These are phyloP conservation scores for Boletus tomentosulus DNA, from an alignment of 768 basidiomycete species.

Conservation along the genomic window DNA sequence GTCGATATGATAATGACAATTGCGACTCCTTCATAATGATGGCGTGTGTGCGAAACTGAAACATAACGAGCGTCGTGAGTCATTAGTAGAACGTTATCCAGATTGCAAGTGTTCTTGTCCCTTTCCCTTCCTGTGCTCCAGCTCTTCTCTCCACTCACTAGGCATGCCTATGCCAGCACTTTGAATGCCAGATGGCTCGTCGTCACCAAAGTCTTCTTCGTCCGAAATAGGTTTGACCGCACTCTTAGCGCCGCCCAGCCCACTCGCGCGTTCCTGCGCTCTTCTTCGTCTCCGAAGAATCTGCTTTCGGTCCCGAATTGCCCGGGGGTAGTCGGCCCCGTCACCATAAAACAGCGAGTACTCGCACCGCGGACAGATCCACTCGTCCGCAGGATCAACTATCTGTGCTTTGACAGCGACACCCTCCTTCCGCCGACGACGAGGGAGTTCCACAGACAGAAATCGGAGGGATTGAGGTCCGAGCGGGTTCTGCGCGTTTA, in stretches of 20 bases:
- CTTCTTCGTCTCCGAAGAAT: constrained; percentile 66
- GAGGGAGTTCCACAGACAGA: constrained; percentile 63
- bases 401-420: constrained; percentile 33
- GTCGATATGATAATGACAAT: constrained; percentile 20
- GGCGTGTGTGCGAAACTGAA: constrained; percentile 3
- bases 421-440: constrained; percentile 33
- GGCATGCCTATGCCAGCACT: constrained; percentile 4
- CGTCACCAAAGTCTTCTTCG: constrained; percentile 23
- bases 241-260: constrained; percentile 22
- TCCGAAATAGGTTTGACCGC: constrained; percentile 18
- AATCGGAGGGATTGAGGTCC: constrained; percentile 64
- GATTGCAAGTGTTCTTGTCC: constrained; percentile 19
- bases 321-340: constrained; percentile 57
- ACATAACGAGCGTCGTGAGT: constrained; percentile 5
- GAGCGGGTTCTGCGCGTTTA: constrained; percentile 46
- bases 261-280: constrained; percentile 61
- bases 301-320: constrained; percentile 71
- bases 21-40: constrained; percentile 24
- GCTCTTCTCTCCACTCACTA: constrained; percentile 1
- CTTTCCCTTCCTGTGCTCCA: constrained; percentile 11
- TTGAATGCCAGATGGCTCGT: constrained; percentile 4
- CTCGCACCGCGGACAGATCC: constrained; percentile 94
- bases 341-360: constrained; percentile 90
- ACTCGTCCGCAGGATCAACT: constrained; percentile 73
- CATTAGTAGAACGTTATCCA: constrained; percentile 19